Evolutionary conservation across 495 filamentous ascomycete species (phyloP), one percentile per base, ranked within the genome.

Genomic region (Podospora fimiseda): DNA sequence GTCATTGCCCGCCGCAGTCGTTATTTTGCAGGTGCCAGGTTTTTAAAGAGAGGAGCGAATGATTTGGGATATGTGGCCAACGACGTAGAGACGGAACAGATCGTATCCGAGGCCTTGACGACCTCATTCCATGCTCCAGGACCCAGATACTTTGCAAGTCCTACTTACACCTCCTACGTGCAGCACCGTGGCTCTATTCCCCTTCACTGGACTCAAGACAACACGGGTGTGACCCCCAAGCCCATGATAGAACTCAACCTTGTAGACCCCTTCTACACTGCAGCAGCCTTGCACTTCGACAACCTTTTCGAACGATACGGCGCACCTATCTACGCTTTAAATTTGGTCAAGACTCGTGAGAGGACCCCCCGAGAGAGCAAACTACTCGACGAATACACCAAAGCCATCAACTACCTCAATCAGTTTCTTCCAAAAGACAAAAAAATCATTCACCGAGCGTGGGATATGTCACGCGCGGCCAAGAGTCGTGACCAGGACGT

Each of bases 81-180:
- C 63, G 93, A 98, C 68, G 93, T 98, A n/a, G 94, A 98, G 70
- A 96, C 94, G 4, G 93, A 98, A 70, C 93, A 98, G 66, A 96
- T 98, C 56, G 91, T 97, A 9, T 90, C 90, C 11, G 94, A 98
- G 64, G 84, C 88, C 61, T 71, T 88, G 27, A 96, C 90, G 2
- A 97, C 93, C 2, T 96, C 93, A 0, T 97, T 98, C 62, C 93
- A 98, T 73, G 87, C 86, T 2, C 88, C 93, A 4, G 91, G 89
- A 5, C 89, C 90, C 19, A 81, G 80, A 50, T 80, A 95, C 24
- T 93, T 88, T 69, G 79, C 89, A 2, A 98, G 86, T 60, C 91
- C 93, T 4, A 84, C 86, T 23, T 96, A 90, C 65, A 97, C 93
- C 11, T 96, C 93, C 0, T 98, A 94, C 67, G 85, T 97, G 2